Evolutionary conservation across 2,329 filamentous ascomycete genomes (phyloP).

Genomic region (Exophiala spinifera): DNA sequence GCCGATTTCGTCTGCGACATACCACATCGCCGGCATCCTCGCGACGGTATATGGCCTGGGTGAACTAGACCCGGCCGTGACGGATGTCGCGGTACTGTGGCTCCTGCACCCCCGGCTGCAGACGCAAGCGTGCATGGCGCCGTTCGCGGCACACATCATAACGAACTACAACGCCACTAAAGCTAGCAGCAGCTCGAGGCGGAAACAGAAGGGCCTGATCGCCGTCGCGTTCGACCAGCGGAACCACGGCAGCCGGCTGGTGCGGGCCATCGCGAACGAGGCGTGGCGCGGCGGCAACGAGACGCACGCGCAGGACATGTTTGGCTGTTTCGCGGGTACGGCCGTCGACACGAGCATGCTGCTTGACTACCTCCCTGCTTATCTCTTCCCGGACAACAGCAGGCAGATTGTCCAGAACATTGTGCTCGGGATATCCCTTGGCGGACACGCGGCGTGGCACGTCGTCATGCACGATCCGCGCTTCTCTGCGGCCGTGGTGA

Average conservation of each 20-base stretch:
- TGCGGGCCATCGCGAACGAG: conserved; percentile 67
- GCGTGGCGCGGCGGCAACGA: conserved; percentile 77
- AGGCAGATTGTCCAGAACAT: conserved; percentile 60
- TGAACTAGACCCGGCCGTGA: conserved; percentile 60
- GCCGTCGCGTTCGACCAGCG: conserved; percentile 87
- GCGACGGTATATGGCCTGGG: conserved; percentile 77
- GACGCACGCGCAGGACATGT: conserved; percentile 89
- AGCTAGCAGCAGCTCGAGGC: conserved; percentile 28
- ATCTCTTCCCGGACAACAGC: conserved; percentile 59
- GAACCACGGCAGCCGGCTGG: conserved; percentile 77
- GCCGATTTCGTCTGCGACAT: conserved; percentile 40
- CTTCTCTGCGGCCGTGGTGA: conserved; percentile 71
- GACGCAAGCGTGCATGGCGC: conserved; percentile 69
- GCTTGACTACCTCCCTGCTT: conserved; percentile 74
- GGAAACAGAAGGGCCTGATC: conserved; percentile 60
- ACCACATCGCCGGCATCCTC: conserved; percentile 73
- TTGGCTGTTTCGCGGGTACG: conserved; percentile 60
- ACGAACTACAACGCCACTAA: conserved; percentile 59
- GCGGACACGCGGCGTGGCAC: conserved; percentile 86
- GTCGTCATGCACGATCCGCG: conserved; percentile 73
- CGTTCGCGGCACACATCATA: conserved; percentile 67
- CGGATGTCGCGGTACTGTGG: conserved; percentile 75
- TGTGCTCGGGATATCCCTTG: conserved; percentile 77
- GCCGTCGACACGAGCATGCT: conserved; percentile 71
- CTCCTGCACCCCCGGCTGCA: conserved; percentile 78